Conservation (phyloP, 495 filamentous ascomycete genomes). For the Talaromyces wortmannii region DNA sequence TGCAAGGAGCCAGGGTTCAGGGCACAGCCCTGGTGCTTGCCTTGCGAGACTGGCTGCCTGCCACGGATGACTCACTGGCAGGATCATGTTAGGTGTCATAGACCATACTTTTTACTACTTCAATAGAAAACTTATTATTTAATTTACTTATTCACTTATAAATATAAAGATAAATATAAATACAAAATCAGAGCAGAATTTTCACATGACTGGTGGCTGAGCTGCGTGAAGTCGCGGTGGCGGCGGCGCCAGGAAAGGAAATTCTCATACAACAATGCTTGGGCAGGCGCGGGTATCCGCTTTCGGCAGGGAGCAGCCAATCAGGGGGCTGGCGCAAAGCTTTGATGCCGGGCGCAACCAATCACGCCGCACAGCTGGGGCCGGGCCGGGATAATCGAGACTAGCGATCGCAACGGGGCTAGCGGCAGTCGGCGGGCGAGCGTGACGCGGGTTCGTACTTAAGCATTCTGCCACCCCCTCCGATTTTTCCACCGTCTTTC, state of each 20-base stretch:
- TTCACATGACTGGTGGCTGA: no score
- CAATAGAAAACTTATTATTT: no score
- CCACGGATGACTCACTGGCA: no score
- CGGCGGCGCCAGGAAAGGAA: no score
- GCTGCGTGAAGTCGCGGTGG: no score
- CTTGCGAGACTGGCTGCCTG: no score
- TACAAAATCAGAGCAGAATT: no score
- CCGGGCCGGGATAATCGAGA: slow-evolving; percentile 26
- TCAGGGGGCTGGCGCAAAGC: slow-evolving; percentile 2
- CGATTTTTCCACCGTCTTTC: slow-evolving; percentile 33
- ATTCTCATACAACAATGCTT: no score
- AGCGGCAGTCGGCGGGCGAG: slow-evolving; percentile 25
- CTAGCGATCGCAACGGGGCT: slow-evolving; percentile 35
- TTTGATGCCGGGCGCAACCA: slow-evolving; percentile 13
- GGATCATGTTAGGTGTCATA: no score
- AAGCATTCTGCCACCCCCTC: slow-evolving; percentile 44
- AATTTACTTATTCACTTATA: no score
- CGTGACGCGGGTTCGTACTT: slow-evolving; percentile 41
- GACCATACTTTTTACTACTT: no score
- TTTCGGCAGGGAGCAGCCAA: slow-evolving; percentile 1
- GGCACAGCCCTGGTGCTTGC: not conserved
- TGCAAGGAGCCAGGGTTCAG: slow-evolving; percentile 22
- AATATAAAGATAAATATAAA: no score
- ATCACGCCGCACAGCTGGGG: slow-evolving; percentile 24
- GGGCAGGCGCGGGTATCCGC: not conserved